Base-by-base conservation (phyloP, 495 filamentous ascomycete genomes). In the Penicillium cinerascens region DNA sequence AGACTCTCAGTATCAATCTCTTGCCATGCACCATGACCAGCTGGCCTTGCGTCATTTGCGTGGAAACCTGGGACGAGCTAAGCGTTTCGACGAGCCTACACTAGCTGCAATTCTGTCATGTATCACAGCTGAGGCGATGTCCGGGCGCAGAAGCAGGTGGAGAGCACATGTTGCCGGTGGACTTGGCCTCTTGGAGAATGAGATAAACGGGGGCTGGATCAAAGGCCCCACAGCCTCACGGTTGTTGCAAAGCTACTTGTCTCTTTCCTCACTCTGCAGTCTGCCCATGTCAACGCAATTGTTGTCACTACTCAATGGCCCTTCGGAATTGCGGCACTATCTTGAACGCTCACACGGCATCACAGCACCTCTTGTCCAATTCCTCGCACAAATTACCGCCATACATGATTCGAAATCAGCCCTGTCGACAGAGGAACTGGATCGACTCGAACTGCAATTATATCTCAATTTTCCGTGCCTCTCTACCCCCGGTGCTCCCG, bases 91-190 rank as follows among this genome's bases (percentile, higher is more conserved):
- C 39, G 63, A 66, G 27, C 36, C 60, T 10, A 59, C 52, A 0
- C 38, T 66, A 7, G 63, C 54, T 16, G 63, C 63, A 5, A 49
- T 66, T 1, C 51, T 66, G 0, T 44, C 56, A 2, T 66, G 63
- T 13, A 66, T 66, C 23, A 56, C 63, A 1, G 60, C 60, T 6
- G 63, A 66, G 43, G 63, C 60, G 4, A 66, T 66, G 63, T 66
- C 63, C 8, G 63, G 63, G 9, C 56, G 63, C 13, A 52, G 63
- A 16, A 54, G 51, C 23, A 51, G 63, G n/a, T 66, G 63, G 63
- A 54, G 63, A 26, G 37, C 63, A 13, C 63, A 66, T 36, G 63
- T 66, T 8, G 51, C 55, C 22, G 63, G 63, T 26, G 61, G 63
- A 11, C 50, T 66, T 20, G 54, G 60, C 3, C 52, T 66, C 17